Evolutionary conservation across 495 filamentous ascomycete genomes (phyloP), one percentile per base, ranked within the genome.

Genomic region (Articulospora tetracladia): DNA sequence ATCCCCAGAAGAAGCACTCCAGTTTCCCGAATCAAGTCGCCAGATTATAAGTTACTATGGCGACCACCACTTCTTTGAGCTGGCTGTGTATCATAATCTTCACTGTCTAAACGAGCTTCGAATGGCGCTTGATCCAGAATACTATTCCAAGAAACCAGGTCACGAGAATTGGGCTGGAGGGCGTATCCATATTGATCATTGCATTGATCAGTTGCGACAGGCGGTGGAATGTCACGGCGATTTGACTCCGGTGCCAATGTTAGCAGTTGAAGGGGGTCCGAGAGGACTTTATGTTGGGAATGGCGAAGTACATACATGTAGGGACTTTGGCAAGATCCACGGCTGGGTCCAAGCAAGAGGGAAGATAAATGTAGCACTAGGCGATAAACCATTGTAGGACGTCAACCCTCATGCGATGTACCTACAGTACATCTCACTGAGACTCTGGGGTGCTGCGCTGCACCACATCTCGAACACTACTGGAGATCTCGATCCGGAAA

Each of bases 191-290:
- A 39, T 49, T 15, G 53, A 55, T 36, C 64, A 66, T 51, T 66
- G 64, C 53, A 55, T 62, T 27, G 64, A 66, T 55, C 58, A 66
- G 13, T 39, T 66, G 15, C 56, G 61, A 3, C 64, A 66, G 15
- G 63, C 48, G 1, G 57, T 66, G 41, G 59, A 61, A 62, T 66
- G 64, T 13, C 41, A 53, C 20, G 57, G 25, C n/a, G 62, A 64
- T 34, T 28, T 60, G 26, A 36, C 53, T 55, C 32, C 32, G 3
- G 27, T 41, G 12, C 32, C 53, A 13, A 55, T 55, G 53, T 34
- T 36, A 24, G 13, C 53, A 22, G 25, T 51, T 12, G 48, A 20
- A 3, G 11, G 27, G 19, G 15, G 15, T 36, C 19, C 34, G n/a
- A 19, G 26, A 32, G 28, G 48, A 25, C 23, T 39, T n/a, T 53